Evolutionary conservation across 106 monocot genomes (phyloP).

Genomic region (Chionographis japonica): DNA sequence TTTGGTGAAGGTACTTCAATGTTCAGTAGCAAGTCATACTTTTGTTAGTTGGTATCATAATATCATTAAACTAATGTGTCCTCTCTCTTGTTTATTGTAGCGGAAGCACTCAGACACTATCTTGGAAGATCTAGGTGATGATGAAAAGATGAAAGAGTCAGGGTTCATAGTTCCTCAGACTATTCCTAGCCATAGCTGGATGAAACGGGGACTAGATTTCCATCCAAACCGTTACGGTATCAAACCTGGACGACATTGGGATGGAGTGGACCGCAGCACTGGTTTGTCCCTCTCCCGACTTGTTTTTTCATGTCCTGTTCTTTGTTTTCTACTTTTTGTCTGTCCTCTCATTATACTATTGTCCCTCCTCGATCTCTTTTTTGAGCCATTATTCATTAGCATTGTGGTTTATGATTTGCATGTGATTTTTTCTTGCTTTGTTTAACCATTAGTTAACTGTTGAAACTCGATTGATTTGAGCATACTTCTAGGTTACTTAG

Average conservation of each 20-base stretch:
- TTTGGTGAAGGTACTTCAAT: slow-evolving; percentile 69
- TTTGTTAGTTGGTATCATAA: slow-evolving; percentile 4
- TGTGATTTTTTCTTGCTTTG: too few species aligned
- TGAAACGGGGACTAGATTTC: slow-evolving; percentile 84
- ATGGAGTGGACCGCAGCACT: slow-evolving; percentile 92
- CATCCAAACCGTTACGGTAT: slow-evolving; percentile 90
- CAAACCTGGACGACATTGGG: slow-evolving; percentile 94
- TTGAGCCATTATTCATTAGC: too few species aligned
- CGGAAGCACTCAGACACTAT: slow-evolving; percentile 38
- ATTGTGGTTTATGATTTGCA: too few species aligned
- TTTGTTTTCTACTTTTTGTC: background rate
- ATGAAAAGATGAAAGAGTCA: slow-evolving; percentile 97
- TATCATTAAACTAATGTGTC: slow-evolving; percentile 5
- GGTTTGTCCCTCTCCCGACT: slow-evolving; percentile 30
- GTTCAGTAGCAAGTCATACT: background rate
- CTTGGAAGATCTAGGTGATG: slow-evolving; percentile 77
- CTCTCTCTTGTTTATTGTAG: slow-evolving; percentile 23
- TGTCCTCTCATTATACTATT: background rate
- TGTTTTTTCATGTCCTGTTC: too few species aligned
- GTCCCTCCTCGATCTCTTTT: background rate
- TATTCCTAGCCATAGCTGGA: slow-evolving; percentile 88
- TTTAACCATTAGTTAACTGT: too few species aligned
- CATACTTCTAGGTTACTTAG: too few species aligned
- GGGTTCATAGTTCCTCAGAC: slow-evolving; percentile 90
- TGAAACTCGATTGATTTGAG: too few species aligned